A percentile compares a stretch with the other conserved stretches of the same genome.
phyloP scores from a whole-genome alignment of 345 rosid genomes.

The Acer negundo region DNA sequence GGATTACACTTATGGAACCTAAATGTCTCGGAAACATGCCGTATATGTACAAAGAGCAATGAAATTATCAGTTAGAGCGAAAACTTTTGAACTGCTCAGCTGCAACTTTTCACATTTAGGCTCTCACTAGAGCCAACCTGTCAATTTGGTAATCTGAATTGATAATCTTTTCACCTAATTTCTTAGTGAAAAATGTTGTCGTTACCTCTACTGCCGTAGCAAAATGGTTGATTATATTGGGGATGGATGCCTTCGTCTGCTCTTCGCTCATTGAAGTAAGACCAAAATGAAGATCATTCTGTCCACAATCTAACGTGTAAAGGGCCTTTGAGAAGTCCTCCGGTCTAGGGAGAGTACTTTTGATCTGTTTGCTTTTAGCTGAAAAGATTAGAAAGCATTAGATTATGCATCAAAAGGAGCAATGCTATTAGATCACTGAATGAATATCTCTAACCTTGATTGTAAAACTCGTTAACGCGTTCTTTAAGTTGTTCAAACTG shows the following conservation, averaged over 20 bases:
- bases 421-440: background rate
- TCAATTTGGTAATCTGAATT: background rate
- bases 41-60: background rate
- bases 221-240: constrained; percentile 15
- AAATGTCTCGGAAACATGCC: background rate
- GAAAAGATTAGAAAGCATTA: background rate
- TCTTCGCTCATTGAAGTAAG: constrained; percentile 10
- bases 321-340: constrained; percentile 34
- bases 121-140: background rate
- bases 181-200: background rate
- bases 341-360: constrained; percentile 25
- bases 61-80: background rate
- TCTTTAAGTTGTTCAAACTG: constrained; percentile 32
- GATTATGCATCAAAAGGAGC: background rate
- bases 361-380: constrained; percentile 5
- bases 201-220: constrained; percentile 24
- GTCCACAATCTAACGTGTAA: constrained; percentile 33
- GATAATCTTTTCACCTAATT: too few species aligned
- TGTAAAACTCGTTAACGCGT: constrained; percentile 18
- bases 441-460: constrained; percentile 20
- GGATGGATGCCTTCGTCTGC: constrained; percentile 24
- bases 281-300: constrained; percentile 32
- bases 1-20: background rate
- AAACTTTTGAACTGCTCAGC: background rate
- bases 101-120: background rate